Evolutionary conservation across 1,139 yeast genomes (phyloP).

Genomic region (Yamadazyma atlantica): DNA sequence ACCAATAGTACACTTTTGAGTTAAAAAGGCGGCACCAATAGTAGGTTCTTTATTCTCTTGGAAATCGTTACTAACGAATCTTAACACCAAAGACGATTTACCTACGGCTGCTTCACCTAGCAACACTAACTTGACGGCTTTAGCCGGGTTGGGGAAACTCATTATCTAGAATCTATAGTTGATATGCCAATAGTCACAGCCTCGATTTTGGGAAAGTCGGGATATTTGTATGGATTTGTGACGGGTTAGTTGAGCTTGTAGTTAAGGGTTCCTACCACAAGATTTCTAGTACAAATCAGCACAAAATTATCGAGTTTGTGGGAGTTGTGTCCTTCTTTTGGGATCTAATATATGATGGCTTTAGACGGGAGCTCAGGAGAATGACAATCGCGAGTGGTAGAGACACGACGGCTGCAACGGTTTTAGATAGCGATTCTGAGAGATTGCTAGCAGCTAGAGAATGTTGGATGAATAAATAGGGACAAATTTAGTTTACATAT

Average conservation of each 20-base stretch:
- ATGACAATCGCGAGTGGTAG: not conserved
- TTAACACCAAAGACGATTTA: slow-evolving; percentile 84
- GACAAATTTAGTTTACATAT: too few relatives aligned
- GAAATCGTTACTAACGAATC: slow-evolving; percentile 94
- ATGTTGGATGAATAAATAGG: too few relatives aligned
- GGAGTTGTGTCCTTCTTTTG: not conserved
- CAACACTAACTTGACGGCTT: slow-evolving; percentile 84
- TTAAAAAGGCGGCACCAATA: slow-evolving; percentile 95
- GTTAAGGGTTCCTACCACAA: too few relatives aligned
- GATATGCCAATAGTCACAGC: too few relatives aligned
- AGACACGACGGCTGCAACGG: not conserved
- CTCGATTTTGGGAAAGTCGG: too few relatives aligned
- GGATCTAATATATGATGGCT: not conserved
- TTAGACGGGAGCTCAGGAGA: not conserved
- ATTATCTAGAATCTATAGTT: slow-evolving; percentile 15
- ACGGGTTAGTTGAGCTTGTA: too few relatives aligned
- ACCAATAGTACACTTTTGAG: slow-evolving; percentile 91
- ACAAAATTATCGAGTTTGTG: too few relatives aligned
- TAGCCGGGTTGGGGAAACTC: slow-evolving; percentile 49
- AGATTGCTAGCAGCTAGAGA: too few relatives aligned
- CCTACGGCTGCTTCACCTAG: slow-evolving; percentile 99
- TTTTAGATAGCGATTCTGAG: too few relatives aligned
- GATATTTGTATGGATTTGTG: too few relatives aligned
- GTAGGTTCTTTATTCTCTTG: slow-evolving; percentile 97
- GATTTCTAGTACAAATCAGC: too few relatives aligned